Evolutionary conservation across 2,329 filamentous ascomycete species (phyloP).

Genomic region (Elsinoe batatas): DNA sequence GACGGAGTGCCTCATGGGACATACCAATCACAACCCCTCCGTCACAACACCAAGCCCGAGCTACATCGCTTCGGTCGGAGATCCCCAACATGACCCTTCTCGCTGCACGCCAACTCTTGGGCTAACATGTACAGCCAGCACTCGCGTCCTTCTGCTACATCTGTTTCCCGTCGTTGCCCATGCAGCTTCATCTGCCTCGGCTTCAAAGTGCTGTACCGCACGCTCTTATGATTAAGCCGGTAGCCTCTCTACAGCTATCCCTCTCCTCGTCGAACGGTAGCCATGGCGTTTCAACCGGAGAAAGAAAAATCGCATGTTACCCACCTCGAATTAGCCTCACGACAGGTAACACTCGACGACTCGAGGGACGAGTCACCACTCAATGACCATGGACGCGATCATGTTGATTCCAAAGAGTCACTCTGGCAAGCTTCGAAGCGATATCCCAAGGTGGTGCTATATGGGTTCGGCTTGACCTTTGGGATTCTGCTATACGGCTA

Average conservation of each 20-base stretch:
- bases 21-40: neutral
- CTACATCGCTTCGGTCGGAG: neutral
- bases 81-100: neutral
- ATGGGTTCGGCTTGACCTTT: constrained; percentile 1
- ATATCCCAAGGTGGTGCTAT: constrained; percentile 4
- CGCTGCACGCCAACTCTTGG: neutral
- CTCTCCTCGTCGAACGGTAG: too few species aligned
- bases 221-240: neutral
- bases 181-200: neutral
- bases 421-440: neutral
- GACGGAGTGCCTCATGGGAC: neutral
- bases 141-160: neutral
- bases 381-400: neutral
- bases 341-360: neutral
- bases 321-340: neutral
- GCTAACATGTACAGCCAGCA: neutral
- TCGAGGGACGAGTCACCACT: neutral
- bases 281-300: neutral
- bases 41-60: neutral
- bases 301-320: neutral
- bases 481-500: constrained; percentile 6
- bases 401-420: constrained; percentile 3
- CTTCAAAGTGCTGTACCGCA: neutral
- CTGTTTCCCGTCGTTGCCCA: neutral
- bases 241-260: neutral